Conservation (phyloP, 495 filamentous ascomycete species). For the Aspergillus egyptiacus region DNA sequence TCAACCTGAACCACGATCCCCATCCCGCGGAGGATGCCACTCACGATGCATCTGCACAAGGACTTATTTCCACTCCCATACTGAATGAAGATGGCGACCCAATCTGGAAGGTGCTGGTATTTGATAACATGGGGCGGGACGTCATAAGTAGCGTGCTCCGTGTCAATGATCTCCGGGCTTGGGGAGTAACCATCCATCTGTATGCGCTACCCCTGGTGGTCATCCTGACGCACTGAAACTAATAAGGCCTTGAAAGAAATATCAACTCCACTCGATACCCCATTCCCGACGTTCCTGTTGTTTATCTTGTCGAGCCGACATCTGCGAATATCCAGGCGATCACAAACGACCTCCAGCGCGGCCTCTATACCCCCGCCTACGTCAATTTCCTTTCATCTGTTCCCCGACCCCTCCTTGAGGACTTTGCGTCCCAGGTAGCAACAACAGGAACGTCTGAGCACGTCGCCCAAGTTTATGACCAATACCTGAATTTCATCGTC, state of each 20-base stretch:
- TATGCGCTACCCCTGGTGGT: conserved; percentile 25
- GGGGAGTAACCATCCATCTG: conserved; percentile 97
- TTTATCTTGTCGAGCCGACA: conserved; percentile 92
- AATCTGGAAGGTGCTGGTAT: conserved; percentile 68
- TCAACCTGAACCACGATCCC: conserved; percentile 82
- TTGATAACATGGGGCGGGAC: conserved; percentile 63
- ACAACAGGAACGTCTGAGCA: conserved; percentile 75
- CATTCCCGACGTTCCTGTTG: conserved; percentile 93
- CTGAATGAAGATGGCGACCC: conserved; percentile 82
- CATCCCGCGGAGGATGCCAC: conserved; percentile 49
- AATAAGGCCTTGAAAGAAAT: conserved; percentile 46
- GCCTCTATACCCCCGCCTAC: conserved; percentile 88
- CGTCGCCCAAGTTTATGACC: conserved; percentile 90
- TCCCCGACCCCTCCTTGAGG: conserved; percentile 85
- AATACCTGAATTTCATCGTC: conserved; percentile 97
- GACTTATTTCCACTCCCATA: conserved; percentile 69
- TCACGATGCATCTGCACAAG: conserved; percentile 50
- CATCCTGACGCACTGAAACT: not conserved
- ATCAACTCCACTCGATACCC: conserved; percentile 77
- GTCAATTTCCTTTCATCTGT: conserved; percentile 97
- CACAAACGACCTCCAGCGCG: conserved; percentile 77
- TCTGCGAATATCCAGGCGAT: conserved; percentile 72
- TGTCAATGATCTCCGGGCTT: conserved; percentile 84
- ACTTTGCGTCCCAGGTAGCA: conserved; percentile 87
- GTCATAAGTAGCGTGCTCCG: conserved; percentile 89